These are phyloP conservation scores for Platanthera guangdongensis DNA, from an alignment of 106 monocot species.

Conservation along the genomic window DNA sequence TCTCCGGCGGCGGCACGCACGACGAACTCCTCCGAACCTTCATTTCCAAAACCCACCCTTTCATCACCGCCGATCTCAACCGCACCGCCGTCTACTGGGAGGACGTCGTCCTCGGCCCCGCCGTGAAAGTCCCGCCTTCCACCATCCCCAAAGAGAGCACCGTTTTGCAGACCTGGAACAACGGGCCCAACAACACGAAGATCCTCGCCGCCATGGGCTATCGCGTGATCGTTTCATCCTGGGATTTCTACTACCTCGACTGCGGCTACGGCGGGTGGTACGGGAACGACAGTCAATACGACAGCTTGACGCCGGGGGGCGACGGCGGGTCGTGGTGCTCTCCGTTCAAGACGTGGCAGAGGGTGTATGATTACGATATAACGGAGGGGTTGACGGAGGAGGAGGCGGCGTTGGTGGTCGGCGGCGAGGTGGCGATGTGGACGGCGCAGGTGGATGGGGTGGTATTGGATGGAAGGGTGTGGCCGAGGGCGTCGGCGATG, in stretches of 20 bases:
- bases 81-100: constrained; percentile 81
- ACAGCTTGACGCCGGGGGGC: constrained; percentile 32
- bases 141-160: constrained; percentile 54
- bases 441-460: constrained; percentile 69
- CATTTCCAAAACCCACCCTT: constrained; percentile 44
- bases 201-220: constrained; percentile 51
- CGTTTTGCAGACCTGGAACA: constrained; percentile 86
- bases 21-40: constrained; percentile 54
- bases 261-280: constrained; percentile 79
- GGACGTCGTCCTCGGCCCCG: constrained; percentile 50
- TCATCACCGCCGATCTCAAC: constrained; percentile 33
- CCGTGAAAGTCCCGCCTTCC: constrained; percentile 25
- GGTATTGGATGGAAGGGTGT: constrained; percentile 66
- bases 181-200: constrained; percentile 76
- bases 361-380: constrained; percentile 24
- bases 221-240: constrained; percentile 78
- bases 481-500: constrained; percentile 80
- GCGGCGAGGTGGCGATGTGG: constrained; percentile 93
- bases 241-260: constrained; percentile 88
- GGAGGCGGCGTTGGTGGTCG: constrained; percentile 60
- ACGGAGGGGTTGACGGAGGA: constrained; percentile 18
- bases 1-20: constrained; percentile 40
- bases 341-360: constrained; percentile 26
- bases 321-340: constrained; percentile 75
- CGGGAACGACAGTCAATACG: constrained; percentile 81